Evolutionary conservation across 176 grass and related monocot species (phyloP), one percentile per base, ranked within the genome.

Genomic region (Carex scoparia): DNA sequence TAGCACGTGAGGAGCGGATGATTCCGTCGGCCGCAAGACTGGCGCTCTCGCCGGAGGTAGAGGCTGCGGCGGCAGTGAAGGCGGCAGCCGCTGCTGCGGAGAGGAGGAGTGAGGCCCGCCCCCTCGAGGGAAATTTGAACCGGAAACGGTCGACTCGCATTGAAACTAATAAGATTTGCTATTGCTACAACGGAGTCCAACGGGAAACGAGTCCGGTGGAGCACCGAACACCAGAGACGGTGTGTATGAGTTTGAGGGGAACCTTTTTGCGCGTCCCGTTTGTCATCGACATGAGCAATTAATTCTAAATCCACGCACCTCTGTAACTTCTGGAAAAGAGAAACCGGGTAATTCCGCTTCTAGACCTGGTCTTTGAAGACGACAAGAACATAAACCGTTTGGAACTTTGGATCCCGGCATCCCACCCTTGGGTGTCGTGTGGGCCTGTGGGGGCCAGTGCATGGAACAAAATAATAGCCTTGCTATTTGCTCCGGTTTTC

Each of bases 1-100:
- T 82, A 80, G 92, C 89, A 65, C 91, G 91, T 38, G 92, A 94
- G 82, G 91, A 92, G 55, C 95, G 92, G 69, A 90, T 79, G 79
- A 98, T 85, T 61, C 88, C 91, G 23, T 93, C 86, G 72, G 88
- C 33, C 33, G 86, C 53, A 54, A 87, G 84, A 68, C 58, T 35
- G 18, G 69, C 67, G 7, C 66, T 88, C 19, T 61, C 86, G 10
- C 69, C 51, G 38, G 92, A 84, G 27, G 54, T 42, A 28, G 84
- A 62, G 38, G 81, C 66, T 13, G 75, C 42, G 59, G 85, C 18
- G 61, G 89, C 65, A 0, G 69, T 85, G 60, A 89, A 82, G 11
- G 44, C 61, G 46, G 67, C 82, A 4, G 88, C 88, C 4, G 85
- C 85, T 0, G 85, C 85, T 14, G 85, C 70, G 31, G 83, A 79